Evolutionary conservation across 2,329 filamentous ascomycete species (phyloP).

Genomic region (Fusarium cicatricum): DNA sequence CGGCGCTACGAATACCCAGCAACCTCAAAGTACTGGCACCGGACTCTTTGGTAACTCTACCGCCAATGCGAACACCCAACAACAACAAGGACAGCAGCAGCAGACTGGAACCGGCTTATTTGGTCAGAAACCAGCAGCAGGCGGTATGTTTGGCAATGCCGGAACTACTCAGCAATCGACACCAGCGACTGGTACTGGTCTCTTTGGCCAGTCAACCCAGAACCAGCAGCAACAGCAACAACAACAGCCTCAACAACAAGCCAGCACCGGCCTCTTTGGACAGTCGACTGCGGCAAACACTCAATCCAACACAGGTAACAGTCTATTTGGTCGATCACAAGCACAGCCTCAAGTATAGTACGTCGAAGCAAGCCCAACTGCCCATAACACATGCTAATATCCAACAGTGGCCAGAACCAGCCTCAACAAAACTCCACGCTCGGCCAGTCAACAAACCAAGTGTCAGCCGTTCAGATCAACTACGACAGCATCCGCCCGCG

Average conservation of each 20-base stretch:
- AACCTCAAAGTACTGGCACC: constrained; percentile 33
- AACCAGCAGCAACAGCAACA: constrained; percentile 37
- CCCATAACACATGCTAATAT: constrained; percentile 23
- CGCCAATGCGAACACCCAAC: constrained; percentile 32
- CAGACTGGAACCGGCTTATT: constrained; percentile 18
- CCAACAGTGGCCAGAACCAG: constrained; percentile 43
- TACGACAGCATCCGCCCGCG: constrained; percentile 81
- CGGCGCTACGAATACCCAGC: constrained; percentile 40
- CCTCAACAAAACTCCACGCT: constrained; percentile 38
- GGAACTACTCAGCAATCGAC: constrained; percentile 21
- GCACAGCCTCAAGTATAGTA: constrained; percentile 36
- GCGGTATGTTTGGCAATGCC: constrained; percentile 36
- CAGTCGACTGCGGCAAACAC: constrained; percentile 25
- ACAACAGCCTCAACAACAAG: constrained; percentile 31
- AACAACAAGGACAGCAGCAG: constrained; percentile 36
- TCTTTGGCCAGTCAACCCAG: constrained; percentile 40
- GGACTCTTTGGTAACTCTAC: constrained; percentile 46
- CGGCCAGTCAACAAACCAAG: constrained; percentile 55
- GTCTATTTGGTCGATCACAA: constrained; percentile 49
- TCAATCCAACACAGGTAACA: constrained; percentile 38
- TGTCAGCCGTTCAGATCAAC: constrained; percentile 81
- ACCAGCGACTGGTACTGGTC: constrained; percentile 27
- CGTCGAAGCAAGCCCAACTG: no score
- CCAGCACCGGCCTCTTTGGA: constrained; percentile 44
- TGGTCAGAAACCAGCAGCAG: constrained; percentile 21